phyloP scores from a whole-genome alignment of 192 early-diverging fungal species.

The Lunasporangiospora selenospora region DNA sequence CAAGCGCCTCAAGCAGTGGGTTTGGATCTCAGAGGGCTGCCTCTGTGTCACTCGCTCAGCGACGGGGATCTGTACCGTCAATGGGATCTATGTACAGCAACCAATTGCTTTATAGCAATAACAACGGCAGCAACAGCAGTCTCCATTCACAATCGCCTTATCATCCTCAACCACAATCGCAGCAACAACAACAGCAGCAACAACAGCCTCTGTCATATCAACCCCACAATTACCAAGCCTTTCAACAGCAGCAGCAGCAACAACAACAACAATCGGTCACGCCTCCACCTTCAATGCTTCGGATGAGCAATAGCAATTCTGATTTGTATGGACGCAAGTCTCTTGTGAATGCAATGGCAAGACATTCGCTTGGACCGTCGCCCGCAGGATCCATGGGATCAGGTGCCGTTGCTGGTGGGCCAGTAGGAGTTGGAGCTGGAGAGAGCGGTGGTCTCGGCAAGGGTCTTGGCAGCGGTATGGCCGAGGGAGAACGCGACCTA shows the following conservation, averaged over 20 bases:
- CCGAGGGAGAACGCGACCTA: constrained; percentile 19
- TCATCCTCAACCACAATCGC: background rate
- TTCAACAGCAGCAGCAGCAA: background rate
- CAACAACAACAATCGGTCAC: constrained; percentile 15
- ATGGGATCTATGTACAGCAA: constrained; percentile 49
- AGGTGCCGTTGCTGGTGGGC: too few species aligned
- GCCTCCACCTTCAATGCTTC: constrained; percentile 20
- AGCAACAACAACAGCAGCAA: constrained; percentile 4
- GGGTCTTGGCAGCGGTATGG: too few species aligned
- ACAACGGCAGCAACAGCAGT: too few species aligned
- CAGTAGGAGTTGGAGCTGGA: too few species aligned
- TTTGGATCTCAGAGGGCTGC: background rate
- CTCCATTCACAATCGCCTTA: constrained; percentile 9
- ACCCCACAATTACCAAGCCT: too few species aligned
- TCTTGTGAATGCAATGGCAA: constrained; percentile 23
- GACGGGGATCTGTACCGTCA: constrained; percentile 37
- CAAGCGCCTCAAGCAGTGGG: background rate
- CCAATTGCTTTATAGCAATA: constrained; percentile 26
- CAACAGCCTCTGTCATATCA: constrained; percentile 1
- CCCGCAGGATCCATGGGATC: too few species aligned
- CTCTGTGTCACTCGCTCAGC: constrained; percentile 8
- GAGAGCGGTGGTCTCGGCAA: too few species aligned
- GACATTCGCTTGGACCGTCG: constrained; percentile 31
- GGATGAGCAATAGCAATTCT: constrained; percentile 36
- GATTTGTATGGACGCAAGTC: constrained; percentile 45